Evolutionary conservation across 495 filamentous ascomycete species (phyloP).

Genomic region (Venustampulla echinocandica): DNA sequence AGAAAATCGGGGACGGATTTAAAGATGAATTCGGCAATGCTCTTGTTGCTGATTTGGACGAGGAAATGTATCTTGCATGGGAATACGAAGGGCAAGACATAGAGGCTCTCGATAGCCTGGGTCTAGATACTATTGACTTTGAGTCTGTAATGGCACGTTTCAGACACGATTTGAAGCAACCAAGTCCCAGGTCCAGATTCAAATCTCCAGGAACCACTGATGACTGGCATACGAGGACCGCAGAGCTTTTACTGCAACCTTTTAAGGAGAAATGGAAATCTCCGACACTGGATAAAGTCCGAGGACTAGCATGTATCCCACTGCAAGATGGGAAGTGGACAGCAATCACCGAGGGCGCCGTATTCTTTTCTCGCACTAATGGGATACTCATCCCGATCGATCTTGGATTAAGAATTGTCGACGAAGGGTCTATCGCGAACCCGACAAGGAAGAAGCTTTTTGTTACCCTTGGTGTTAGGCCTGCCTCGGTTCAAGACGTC

Average conservation of each 20-base stretch:
- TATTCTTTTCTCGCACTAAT: background rate
- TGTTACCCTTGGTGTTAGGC: constrained; percentile 2
- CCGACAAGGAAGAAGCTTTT: background rate
- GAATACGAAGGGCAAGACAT: constrained; percentile 9
- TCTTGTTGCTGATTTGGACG: no score
- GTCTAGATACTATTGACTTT: constrained; percentile 4
- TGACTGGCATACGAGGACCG: constrained; percentile 19
- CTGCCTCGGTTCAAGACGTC: background rate
- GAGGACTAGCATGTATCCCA: constrained; percentile 10
- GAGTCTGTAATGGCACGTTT: constrained; percentile 10
- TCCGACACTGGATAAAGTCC: constrained; percentile 20
- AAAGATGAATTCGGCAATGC: no score
- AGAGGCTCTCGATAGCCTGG: constrained; percentile 6
- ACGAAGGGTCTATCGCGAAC: background rate
- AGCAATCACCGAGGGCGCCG: background rate
- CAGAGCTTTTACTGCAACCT: constrained; percentile 4
- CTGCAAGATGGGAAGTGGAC: constrained; percentile 4
- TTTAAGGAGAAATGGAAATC: constrained; percentile 5
- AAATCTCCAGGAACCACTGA: constrained; percentile 1
- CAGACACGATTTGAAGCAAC: constrained; percentile 8
- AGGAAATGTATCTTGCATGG: constrained; percentile 16
- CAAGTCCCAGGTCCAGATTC: background rate
- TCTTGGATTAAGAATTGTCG: constrained; percentile 1
- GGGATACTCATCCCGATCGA: background rate
- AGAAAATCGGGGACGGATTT: background rate